Evolutionary conservation across 2,329 filamentous ascomycete genomes (phyloP).

Genomic region (Amphichorda felina): DNA sequence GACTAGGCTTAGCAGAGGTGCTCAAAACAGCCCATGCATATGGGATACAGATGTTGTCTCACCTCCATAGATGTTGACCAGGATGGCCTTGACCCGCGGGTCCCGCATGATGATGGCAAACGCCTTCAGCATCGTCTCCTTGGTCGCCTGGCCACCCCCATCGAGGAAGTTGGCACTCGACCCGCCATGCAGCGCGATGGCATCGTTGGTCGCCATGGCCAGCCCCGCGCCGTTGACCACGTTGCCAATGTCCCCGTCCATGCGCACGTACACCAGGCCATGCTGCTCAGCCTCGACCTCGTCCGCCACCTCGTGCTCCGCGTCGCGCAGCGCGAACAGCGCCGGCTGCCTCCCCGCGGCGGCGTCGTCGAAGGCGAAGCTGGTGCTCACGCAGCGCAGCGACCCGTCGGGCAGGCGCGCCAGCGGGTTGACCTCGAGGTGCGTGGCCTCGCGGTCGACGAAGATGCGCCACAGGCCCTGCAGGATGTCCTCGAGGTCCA

Average conservation of each 20-base stretch:
- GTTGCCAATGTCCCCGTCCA: conserved; percentile 57
- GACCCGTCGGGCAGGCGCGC: conserved; percentile 7
- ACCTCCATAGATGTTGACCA: conserved; percentile 45
- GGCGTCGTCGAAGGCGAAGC: conserved; percentile 35
- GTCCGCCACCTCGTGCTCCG: conserved; percentile 16
- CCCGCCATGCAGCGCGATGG: conserved; percentile 56
- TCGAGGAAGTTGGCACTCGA: conserved; percentile 76
- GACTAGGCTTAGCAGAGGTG: background rate
- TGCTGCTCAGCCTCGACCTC: conserved; percentile 34
- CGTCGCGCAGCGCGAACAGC: conserved; percentile 24
- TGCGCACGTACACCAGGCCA: conserved; percentile 70
- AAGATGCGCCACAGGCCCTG: conserved; percentile 24
- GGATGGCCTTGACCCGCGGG: conserved; percentile 53
- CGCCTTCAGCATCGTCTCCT: conserved; percentile 64
- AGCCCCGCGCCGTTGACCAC: conserved; percentile 83
- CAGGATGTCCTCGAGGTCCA: conserved; percentile 10
- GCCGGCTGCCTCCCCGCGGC: conserved; percentile 26
- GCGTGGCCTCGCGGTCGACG: conserved; percentile 29
- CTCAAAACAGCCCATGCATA: background rate
- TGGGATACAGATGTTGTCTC: conserved; percentile 4
- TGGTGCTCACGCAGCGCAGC: conserved; percentile 20
- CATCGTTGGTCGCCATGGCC: conserved; percentile 85
- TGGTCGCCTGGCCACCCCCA: conserved; percentile 79
- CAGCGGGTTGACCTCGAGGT: conserved; percentile 29
- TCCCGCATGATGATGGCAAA: conserved; percentile 67